A percentile compares a stretch with the other conserved stretches of the same genome.
Evolutionary conservation across 805 yeast species (phyloP).

Genomic region (Ogataea haglerorum): DNA sequence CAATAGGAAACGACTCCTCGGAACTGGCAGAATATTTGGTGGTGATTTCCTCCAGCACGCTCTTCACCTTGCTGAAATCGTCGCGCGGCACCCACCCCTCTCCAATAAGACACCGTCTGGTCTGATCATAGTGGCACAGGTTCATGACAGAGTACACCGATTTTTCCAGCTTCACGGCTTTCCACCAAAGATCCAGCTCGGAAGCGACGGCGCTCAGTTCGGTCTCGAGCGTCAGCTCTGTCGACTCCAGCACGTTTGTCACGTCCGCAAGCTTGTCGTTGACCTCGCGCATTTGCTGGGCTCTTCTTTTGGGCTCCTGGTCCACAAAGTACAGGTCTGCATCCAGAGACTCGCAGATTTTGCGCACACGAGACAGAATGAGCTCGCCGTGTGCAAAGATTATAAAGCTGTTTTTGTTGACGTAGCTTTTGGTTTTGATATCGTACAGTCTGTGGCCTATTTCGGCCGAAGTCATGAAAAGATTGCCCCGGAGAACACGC

Average conservation of each 20-base stretch:
- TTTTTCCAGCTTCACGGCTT: conserved; percentile 50
- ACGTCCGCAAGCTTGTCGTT: conserved; percentile 51
- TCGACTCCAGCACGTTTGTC: conserved; percentile 44
- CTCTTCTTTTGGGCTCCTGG: conserved; percentile 36
- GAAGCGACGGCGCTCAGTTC: conserved; percentile 63
- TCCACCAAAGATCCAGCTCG: conserved; percentile 61
- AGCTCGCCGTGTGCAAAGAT: conserved; percentile 88
- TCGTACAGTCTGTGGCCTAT: conserved; percentile 69
- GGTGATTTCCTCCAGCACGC: conserved; percentile 41
- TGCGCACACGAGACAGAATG: conserved; percentile 66
- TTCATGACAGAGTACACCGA: conserved; percentile 58
- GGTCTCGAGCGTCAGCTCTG: conserved; percentile 54
- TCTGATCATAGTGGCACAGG: conserved; percentile 63
- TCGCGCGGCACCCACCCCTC: conserved; percentile 73
- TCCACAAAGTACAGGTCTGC: conserved; percentile 71
- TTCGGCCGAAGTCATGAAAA: conserved; percentile 72
- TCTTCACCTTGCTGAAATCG: conserved; percentile 46
- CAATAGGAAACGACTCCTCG: conserved; percentile 33
- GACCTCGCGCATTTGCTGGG: conserved; percentile 39
- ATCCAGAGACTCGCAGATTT: conserved; percentile 86
- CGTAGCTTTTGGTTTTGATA: conserved; percentile 48
- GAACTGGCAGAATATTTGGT: conserved; percentile 20
- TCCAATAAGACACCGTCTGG: conserved; percentile 62
- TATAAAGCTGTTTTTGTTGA: conserved; percentile 78
- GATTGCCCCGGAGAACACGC: conserved; percentile 91